These are phyloP conservation scores for Phytophthora parvispora DNA, from an alignment of 352 stramenopile genomes.

Conservation along the genomic window DNA sequence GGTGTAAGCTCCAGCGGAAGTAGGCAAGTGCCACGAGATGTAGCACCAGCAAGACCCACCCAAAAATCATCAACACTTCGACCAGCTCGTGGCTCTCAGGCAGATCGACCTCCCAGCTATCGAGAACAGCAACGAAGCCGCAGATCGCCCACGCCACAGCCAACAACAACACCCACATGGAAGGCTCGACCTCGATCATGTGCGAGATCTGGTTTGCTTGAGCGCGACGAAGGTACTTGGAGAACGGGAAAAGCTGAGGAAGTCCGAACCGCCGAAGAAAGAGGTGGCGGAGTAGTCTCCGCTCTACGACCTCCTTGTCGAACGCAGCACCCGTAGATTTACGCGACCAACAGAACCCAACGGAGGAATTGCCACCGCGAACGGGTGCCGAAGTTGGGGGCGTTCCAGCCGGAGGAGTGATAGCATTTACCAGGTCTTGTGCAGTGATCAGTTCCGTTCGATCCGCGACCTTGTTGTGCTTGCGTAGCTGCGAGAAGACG, in stretches of 20 bases:
- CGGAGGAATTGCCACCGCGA: not conserved
- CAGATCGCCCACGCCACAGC: slow-evolving; percentile 50
- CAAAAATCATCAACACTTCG: slow-evolving; percentile 38
- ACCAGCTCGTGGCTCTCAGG: slow-evolving; percentile 38
- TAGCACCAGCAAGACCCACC: slow-evolving; percentile 39
- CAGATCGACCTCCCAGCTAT: slow-evolving; percentile 9
- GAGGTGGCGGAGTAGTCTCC: slow-evolving; percentile 50
- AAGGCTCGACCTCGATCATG: slow-evolving; percentile 79
- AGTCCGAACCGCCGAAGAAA: slow-evolving; percentile 54
- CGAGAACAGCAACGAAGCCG: slow-evolving; percentile 19
- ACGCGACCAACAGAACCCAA: slow-evolving; percentile 8
- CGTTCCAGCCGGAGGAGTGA: slow-evolving; percentile 4
- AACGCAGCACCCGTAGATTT: not conserved
- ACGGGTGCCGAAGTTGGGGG: not conserved
- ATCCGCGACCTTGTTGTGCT: slow-evolving; percentile 46
- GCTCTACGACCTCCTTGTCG: slow-evolving; percentile 35
- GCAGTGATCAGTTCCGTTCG: slow-evolving; percentile 51
- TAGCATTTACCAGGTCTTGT: slow-evolving; percentile 36
- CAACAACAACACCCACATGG: slow-evolving; percentile 68
- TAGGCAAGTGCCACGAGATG: slow-evolving; percentile 48
- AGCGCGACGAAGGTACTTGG: slow-evolving; percentile 78
- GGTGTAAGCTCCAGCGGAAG: slow-evolving; percentile 37
- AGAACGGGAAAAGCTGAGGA: slow-evolving; percentile 66
- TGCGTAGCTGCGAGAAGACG: slow-evolving; percentile 53
- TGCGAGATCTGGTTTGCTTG: slow-evolving; percentile 83